Evolutionary conservation across 257 asterid species (phyloP).

Genomic region (Lantana camara): DNA sequence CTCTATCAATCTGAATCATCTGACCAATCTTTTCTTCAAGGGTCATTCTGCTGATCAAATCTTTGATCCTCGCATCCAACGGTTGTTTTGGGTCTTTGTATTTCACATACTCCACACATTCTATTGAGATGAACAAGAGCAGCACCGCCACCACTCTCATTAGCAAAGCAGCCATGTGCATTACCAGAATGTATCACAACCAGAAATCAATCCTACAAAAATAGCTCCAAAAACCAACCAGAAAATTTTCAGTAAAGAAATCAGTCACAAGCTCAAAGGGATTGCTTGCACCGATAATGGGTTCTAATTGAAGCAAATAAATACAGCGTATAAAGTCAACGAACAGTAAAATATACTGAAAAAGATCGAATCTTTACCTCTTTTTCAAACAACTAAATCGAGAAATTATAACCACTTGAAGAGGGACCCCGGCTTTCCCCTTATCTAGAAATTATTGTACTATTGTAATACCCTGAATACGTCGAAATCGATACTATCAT

Average conservation of each 20-base stretch:
- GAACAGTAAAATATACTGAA: neutral
- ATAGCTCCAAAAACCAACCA: neutral
- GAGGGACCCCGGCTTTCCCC: neutral
- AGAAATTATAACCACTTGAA: neutral
- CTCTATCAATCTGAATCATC: slow-evolving; percentile 30
- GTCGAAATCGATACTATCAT: no score
- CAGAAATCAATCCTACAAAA: neutral
- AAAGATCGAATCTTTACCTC: neutral
- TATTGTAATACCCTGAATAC: no score
- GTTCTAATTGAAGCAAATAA: neutral
- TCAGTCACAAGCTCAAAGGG: neutral
- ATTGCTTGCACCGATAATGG: neutral
- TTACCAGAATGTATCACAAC: neutral
- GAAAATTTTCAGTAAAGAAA: neutral
- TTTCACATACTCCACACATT: slow-evolving; percentile 8
- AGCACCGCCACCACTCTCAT: neutral
- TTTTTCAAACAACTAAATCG: neutral
- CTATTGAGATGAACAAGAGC: slow-evolving; percentile 15
- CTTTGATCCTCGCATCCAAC: slow-evolving; percentile 22
- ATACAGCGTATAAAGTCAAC: neutral
- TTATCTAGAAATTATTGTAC: neutral
- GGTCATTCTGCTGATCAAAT: slow-evolving; percentile 31
- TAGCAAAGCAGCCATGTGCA: neutral
- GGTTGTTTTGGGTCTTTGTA: slow-evolving; percentile 30
- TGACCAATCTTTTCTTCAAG: slow-evolving; percentile 39